These are phyloP conservation scores for Castanea sativa DNA, from an alignment of 306 rosid species.

Conservation along the genomic window DNA sequence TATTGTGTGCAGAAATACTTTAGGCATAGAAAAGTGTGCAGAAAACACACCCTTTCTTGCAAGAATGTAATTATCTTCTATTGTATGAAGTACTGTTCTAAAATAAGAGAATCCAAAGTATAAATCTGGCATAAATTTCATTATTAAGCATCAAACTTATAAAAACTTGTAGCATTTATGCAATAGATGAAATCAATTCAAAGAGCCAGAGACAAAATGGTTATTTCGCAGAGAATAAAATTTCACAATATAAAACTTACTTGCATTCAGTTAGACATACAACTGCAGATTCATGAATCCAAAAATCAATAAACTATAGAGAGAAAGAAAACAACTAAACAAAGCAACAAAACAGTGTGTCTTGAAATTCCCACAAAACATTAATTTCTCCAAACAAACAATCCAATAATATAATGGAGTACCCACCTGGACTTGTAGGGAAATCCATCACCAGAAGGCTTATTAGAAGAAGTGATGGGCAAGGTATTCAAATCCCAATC, in stretches of 20 bases:
- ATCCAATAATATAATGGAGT: neutral
- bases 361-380: neutral
- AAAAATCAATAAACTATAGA: neutral
- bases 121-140: conserved; percentile 14
- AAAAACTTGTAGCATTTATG: neutral
- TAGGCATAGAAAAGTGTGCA: no score
- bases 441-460: conserved; percentile 50
- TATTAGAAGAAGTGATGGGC: conserved; percentile 69
- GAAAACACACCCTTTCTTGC: no score
- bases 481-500: conserved; percentile 79
- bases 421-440: conserved; percentile 78
- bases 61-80: neutral
- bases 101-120: neutral
- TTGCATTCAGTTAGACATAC: neutral
- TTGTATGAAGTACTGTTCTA: neutral
- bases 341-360: neutral
- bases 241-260: neutral
- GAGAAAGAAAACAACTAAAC: neutral
- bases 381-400: neutral
- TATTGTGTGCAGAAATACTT: neutral
- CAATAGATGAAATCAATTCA: neutral
- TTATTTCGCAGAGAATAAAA: neutral
- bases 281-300: neutral
- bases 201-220: neutral
- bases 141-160: neutral